A percentile compares a stretch with the other conserved stretches of the same genome.
Conservation (phyloP, 2,329 filamentous ascomycete species). For the Xylaria sp. region DNA sequence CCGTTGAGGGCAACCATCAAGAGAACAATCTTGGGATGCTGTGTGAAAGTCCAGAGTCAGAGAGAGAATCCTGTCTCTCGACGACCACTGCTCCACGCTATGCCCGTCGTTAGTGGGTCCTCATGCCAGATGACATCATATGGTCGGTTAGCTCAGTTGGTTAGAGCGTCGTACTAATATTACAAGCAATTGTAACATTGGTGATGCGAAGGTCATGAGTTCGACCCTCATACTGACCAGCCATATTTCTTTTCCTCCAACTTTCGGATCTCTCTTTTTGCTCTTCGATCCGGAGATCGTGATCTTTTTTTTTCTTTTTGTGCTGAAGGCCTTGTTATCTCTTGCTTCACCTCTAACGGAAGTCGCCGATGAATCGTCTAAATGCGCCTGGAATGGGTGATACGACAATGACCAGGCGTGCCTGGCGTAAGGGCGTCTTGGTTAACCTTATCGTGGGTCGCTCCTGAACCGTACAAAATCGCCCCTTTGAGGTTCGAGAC, state of each 20-base stretch:
- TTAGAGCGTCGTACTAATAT: slow-evolving; percentile 13
- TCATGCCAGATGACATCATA: background rate
- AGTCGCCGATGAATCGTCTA: too few species aligned
- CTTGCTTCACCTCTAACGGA: too few species aligned
- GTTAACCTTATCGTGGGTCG: background rate
- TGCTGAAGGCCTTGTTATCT: background rate
- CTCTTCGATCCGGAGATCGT: background rate
- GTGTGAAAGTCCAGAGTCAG: too few species aligned
- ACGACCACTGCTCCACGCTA: background rate
- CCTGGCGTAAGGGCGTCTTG: too few species aligned
- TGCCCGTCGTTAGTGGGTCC: background rate
- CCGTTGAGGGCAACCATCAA: too few species aligned
- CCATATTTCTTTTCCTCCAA: background rate
- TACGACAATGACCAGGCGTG: too few species aligned
- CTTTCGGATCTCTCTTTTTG: background rate
- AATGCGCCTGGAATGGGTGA: too few species aligned
- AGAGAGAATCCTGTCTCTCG: background rate
- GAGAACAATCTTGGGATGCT: too few species aligned
- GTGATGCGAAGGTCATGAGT: slow-evolving; percentile 12
- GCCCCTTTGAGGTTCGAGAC: background rate
- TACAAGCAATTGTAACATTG: slow-evolving; percentile 1
- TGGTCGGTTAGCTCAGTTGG: slow-evolving; percentile 4
- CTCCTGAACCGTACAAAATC: background rate
- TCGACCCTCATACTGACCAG: slow-evolving; percentile 9
- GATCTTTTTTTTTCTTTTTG: background rate